Evolutionary conservation across 2,329 filamentous ascomycete species (phyloP), one percentile per base, ranked within the genome.

Genomic region (Rhinocladiella similis): DNA sequence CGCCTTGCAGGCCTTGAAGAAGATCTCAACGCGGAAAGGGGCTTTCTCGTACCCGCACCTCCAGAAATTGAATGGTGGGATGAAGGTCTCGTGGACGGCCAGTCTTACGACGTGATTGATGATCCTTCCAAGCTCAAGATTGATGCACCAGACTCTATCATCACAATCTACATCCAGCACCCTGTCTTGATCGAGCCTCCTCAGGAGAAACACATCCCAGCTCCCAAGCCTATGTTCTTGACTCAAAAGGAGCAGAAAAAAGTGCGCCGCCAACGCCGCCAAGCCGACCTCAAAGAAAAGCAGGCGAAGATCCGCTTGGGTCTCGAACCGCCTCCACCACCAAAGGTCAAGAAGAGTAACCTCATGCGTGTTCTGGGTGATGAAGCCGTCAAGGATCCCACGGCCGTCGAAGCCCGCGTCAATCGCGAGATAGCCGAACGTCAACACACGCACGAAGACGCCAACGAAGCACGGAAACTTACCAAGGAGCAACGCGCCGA

Each of bases 51-150:
- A 5, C 87, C 93, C 61, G 80, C 82, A 29, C 94, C 94, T 9
- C 94, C 94, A 3, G 88, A 88, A 6, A 82, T 97, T 41, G 94
- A 99, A 72, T 99, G 94, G 94, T 97, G 93, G 90, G 94, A 99
- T 66, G 92, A 97, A 75, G 90, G 87, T 2, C 77, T 97, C 16
- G 80, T 96, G 14, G 82, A 88, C 50, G 90, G 88, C 41, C 82
- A 83, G 41, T 87, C 82, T 53, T 97, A 97, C 74, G 82, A 87
- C 56, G 80, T 81, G 58, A 83, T 94, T 56, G 83, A 87, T 22
- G 76, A 88, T 56, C 77, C 82, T 0, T 74, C 76, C 14, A 85
- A 83, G 42, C 77, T 94, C 58, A 94, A 92, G 71, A 83, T 96
- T 61, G 81, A 85, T 38, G 84, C 84, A 0, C 76, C 86, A n/a